Base-by-base conservation (phyloP, 192 early-diverging fungal species). In the Dissophora globulifera region DNA sequence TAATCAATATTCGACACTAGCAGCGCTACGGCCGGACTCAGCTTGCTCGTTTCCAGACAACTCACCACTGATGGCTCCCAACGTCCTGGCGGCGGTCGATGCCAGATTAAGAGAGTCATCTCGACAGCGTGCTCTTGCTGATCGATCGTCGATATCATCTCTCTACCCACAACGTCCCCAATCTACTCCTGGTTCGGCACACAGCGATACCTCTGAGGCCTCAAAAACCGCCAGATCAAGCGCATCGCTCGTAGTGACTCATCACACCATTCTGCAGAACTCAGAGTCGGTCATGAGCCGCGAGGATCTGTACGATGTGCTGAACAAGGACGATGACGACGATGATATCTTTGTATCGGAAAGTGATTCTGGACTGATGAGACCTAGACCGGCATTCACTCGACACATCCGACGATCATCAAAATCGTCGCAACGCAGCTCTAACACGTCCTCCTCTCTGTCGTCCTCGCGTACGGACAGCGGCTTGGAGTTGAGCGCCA, bases 31-130 rank as follows among this genome's bases (percentile, higher is more conserved):
- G 19, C 68, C 68, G 42, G 68, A 62, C 23, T 71, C 68, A 7
- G 52, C 50, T 12, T 56, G 51, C n/a, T 56, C 43, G 4, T 71
- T 56, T 29, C 68, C 68, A 1, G 68, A 61, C 33, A 55, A 30
- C 7, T 71, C 68, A 23, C 68, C 68, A 11, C 13, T 71, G n/a
- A 62, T 71, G 68, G 68, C 68, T 9, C 68, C 68, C 23, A 62
- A 40, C 49, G 68, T 71, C 11, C 52, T 71, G 17, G 68, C 68
- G 23, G 68, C 68, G 2, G 68, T 71, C 5, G 68, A 71, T 49
- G 68, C 68, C n/a, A 19, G 68, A 25, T 50, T 71, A 41, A 19
- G 29, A 46, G 68, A 48, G 23, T 38, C 52, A 4, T 50, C 30
- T 8, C 52, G 64, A 6, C 64, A 56, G 45, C 33, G 23, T 2